Evolutionary conservation across 345 rosid species (phyloP).

Genomic region (Anastatica hierochuntica): DNA sequence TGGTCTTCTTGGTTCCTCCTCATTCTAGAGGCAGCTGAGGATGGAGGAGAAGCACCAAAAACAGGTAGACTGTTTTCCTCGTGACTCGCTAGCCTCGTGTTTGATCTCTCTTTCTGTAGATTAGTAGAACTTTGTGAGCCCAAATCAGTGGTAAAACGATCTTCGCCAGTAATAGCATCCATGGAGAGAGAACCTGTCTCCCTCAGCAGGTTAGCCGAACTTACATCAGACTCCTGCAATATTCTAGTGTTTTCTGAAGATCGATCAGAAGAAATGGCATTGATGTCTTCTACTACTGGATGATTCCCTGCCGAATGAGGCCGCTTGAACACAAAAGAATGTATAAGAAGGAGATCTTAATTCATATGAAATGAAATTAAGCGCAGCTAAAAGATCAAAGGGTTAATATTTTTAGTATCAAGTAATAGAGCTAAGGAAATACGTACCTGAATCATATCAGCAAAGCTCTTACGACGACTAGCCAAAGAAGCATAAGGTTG

Average conservation of each 20-base stretch:
- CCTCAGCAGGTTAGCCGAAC: slow-evolving; percentile 33
- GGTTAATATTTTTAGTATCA: neutral
- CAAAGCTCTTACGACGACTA: slow-evolving; percentile 74
- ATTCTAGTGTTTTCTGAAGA: slow-evolving; percentile 42
- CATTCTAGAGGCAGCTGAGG: slow-evolving; percentile 29
- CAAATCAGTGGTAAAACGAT: slow-evolving; percentile 29
- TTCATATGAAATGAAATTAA: slow-evolving; percentile 32
- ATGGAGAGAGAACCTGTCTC: slow-evolving; percentile 38
- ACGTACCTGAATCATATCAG: slow-evolving; percentile 82
- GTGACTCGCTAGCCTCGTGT: slow-evolving; percentile 22
- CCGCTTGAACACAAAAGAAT: slow-evolving; percentile 66
- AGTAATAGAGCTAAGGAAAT: neutral
- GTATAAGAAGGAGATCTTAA: slow-evolving; percentile 62
- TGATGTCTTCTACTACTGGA: slow-evolving; percentile 47
- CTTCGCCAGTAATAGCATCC: slow-evolving; percentile 37
- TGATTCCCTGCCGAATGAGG: slow-evolving; percentile 53
- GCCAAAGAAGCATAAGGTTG: slow-evolving; percentile 32
- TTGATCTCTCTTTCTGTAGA: slow-evolving; percentile 30
- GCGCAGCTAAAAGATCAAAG: neutral
- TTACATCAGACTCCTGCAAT: slow-evolving; percentile 34
- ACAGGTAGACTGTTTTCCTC: slow-evolving; percentile 36
- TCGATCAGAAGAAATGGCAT: slow-evolving; percentile 34
- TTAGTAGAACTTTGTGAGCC: slow-evolving; percentile 29
- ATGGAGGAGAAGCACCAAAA: slow-evolving; percentile 24
- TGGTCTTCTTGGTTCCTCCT: slow-evolving; percentile 51